Evolutionary conservation across 257 asterid genomes (phyloP).

Genomic region (Nicotiana benthamiana): DNA sequence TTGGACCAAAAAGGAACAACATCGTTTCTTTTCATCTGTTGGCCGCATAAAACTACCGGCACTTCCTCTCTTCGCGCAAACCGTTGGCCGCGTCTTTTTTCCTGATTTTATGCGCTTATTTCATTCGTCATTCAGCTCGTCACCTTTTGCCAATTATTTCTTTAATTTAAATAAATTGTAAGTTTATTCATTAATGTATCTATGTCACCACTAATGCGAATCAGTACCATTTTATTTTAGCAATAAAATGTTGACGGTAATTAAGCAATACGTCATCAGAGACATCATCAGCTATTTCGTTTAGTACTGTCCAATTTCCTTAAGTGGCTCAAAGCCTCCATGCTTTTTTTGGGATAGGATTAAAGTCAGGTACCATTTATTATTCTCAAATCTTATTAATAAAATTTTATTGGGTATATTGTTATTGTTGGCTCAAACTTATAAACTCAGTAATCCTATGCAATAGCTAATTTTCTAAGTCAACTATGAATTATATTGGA

Average conservation of each 20-base stretch:
- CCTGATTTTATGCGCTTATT: background rate
- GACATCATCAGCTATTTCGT: background rate
- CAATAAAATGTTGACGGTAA: too few relatives aligned
- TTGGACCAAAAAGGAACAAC: background rate
- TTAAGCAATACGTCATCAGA: background rate
- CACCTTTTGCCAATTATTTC: background rate
- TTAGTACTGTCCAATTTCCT: background rate
- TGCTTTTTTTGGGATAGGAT: too few relatives aligned
- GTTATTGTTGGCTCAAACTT: background rate
- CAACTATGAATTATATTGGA: background rate
- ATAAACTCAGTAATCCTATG: background rate
- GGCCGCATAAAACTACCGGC: slow-evolving; percentile 47
- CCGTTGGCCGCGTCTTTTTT: slow-evolving; percentile 25
- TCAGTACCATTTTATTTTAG: too few relatives aligned
- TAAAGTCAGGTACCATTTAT: too few relatives aligned
- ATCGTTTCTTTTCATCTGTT: slow-evolving; percentile 1
- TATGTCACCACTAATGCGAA: background rate
- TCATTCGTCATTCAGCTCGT: slow-evolving; percentile 30
- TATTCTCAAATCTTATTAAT: too few relatives aligned
- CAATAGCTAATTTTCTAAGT: background rate
- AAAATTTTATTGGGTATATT: too few relatives aligned
- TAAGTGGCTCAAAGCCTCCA: background rate
- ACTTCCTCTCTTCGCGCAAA: background rate
- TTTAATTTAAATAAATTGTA: background rate
- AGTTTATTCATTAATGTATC: background rate